Evolutionary conservation across 1,284 basidiomycete species (phyloP).

Genomic region (Lentinula novae-zelandiae): DNA sequence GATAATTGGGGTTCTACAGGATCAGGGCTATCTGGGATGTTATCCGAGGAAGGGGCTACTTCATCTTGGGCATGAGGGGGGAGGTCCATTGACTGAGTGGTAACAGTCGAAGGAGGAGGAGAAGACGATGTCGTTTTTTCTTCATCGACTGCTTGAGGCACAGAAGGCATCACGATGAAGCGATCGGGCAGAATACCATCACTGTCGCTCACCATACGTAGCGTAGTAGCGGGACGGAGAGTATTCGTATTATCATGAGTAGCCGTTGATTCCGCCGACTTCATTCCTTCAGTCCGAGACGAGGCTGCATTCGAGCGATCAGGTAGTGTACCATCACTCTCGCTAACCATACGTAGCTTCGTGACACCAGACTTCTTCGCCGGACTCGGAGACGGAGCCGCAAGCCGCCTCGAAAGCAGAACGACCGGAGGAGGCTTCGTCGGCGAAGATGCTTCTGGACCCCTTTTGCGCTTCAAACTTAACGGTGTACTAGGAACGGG

Average conservation of each 20-base stretch:
- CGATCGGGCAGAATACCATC: slow-evolving; percentile 1
- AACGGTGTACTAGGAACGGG: slow-evolving; percentile 3
- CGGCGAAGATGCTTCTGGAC: slow-evolving; percentile 16
- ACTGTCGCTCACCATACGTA: background rate
- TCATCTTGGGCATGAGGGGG: background rate
- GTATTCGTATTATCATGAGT: background rate
- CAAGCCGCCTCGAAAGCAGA: slow-evolving; percentile 17
- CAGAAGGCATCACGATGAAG: background rate
- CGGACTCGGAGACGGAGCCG: slow-evolving; percentile 7
- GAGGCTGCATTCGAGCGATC: slow-evolving; percentile 7
- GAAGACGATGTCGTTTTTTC: background rate
- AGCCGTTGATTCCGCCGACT: background rate
- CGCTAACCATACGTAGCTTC: slow-evolving; percentile 3
- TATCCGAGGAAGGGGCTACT: background rate
- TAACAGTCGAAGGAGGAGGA: background rate
- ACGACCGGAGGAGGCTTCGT: slow-evolving; percentile 25
- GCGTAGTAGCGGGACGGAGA: background rate
- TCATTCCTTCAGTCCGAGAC: background rate
- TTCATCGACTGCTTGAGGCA: background rate
- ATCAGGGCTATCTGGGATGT: background rate
- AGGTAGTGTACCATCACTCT: slow-evolving; percentile 8
- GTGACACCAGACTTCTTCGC: slow-evolving; percentile 2
- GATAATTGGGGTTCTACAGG: slow-evolving; percentile 5
- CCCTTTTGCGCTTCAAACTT: slow-evolving; percentile 36
- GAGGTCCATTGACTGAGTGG: background rate